Conservation (phyloP, 805 yeast species). For the Middelhovenomyces tepae region DNA sequence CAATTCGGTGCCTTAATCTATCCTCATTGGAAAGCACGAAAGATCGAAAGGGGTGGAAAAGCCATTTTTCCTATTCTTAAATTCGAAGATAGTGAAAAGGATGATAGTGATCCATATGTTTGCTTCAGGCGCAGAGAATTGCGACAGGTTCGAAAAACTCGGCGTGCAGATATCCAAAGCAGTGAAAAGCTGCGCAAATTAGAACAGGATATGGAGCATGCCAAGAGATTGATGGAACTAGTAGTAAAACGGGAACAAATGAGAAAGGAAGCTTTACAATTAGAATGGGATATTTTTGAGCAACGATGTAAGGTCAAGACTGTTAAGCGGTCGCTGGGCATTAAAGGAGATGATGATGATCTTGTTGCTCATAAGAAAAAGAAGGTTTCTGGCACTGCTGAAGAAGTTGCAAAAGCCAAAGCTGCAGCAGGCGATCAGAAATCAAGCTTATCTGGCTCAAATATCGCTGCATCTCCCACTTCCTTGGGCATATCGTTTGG, state of each 20-base stretch:
- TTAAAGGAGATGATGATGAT: conserved; percentile 79
- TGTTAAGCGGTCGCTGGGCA: conserved; percentile 64
- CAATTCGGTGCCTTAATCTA: conserved; percentile 61
- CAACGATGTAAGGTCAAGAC: conserved; percentile 62
- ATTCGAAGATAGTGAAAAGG: conserved; percentile 83
- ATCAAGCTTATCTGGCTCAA: not conserved
- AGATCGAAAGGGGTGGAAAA: conserved; percentile 60
- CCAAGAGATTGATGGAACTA: conserved; percentile 56
- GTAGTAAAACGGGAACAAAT: conserved; percentile 69
- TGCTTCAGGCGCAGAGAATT: conserved; percentile 94
- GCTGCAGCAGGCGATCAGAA: conserved; percentile 4
- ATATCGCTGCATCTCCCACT: conserved; percentile 1
- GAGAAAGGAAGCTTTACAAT: conserved; percentile 50
- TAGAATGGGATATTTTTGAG: conserved; percentile 62
- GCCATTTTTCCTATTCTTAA: conserved; percentile 65
- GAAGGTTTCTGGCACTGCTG: conserved; percentile 14
- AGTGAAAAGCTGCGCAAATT: conserved; percentile 71
- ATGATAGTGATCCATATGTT: conserved; percentile 88
- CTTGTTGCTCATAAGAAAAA: conserved; percentile 66
- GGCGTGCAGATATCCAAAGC: conserved; percentile 87
- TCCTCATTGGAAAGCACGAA: conserved; percentile 72
- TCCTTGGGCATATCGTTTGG: not conserved
- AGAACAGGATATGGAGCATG: conserved; percentile 67
- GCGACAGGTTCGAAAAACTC: conserved; percentile 90
- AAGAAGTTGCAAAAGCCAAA: conserved; percentile 6